Evolutionary conservation across 345 rosid genomes (phyloP).

Genomic region (Linum usitatissimum): DNA sequence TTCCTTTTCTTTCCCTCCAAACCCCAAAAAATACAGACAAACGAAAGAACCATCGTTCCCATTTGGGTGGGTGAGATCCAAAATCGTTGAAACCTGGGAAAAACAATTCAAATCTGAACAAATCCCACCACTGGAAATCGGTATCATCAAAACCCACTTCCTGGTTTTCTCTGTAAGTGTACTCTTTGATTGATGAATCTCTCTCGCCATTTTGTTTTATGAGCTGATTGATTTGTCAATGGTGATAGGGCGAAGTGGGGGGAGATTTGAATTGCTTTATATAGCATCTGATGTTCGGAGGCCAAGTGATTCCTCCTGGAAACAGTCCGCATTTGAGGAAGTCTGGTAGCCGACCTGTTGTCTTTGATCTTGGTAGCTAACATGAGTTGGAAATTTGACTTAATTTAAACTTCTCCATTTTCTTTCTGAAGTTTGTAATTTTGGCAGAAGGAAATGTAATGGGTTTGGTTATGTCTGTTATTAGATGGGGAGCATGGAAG

Average conservation of each 20-base stretch:
- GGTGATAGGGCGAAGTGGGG: neutral
- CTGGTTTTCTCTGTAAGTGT: neutral
- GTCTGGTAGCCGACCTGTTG: slow-evolving; percentile 63
- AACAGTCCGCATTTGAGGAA: slow-evolving; percentile 76
- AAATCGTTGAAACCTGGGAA: neutral
- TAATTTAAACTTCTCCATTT: neutral
- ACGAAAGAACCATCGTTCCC: neutral
- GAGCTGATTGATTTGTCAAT: neutral
- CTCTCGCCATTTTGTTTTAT: neutral
- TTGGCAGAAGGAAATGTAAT: neutral
- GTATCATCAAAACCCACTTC: neutral
- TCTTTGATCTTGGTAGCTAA: slow-evolving; percentile 55
- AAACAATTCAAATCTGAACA: neutral
- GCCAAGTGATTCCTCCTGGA: slow-evolving; percentile 34
- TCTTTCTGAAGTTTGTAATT: neutral
- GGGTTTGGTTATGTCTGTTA: slow-evolving; percentile 2
- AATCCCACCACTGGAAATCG: neutral
- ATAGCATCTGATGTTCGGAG: slow-evolving; percentile 48
- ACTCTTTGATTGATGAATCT: neutral
- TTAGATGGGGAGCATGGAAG: slow-evolving; percentile 41
- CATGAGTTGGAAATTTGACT: neutral
- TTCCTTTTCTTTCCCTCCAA: neutral
- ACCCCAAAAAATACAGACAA: neutral
- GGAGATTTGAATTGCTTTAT: neutral
- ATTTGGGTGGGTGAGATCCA: neutral